phyloP scores from a whole-genome alignment of 2,329 filamentous ascomycete genomes.

The Hirsutella thompsonii region DNA sequence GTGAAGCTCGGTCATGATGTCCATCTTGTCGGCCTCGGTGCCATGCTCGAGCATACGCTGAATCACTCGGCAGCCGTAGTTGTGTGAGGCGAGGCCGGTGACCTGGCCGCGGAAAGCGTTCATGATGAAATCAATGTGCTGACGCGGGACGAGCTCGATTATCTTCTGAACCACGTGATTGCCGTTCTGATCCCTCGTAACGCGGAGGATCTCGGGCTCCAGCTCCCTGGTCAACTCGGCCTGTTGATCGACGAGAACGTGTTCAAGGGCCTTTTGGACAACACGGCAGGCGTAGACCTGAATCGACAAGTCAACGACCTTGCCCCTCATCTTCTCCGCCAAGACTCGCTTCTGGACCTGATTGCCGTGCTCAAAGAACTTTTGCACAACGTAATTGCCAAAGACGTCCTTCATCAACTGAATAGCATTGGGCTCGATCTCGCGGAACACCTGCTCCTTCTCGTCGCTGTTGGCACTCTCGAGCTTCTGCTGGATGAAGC shows the following conservation, averaged over 20 bases:
- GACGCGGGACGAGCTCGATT: conserved; percentile 64
- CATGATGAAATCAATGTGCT: conserved; percentile 78
- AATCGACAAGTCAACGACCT: conserved; percentile 64
- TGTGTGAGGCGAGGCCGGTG: conserved; percentile 59
- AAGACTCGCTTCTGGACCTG: conserved; percentile 84
- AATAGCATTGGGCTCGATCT: conserved; percentile 72
- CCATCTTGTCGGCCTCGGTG: conserved; percentile 54
- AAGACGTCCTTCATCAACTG: conserved; percentile 95
- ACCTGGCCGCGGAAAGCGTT: conserved; percentile 67
- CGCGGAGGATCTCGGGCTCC: conserved; percentile 58
- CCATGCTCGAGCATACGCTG: conserved; percentile 84
- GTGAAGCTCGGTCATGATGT: conserved; percentile 70
- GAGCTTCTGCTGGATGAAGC: conserved; percentile 89
- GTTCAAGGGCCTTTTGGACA: conserved; percentile 89
- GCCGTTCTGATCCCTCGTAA: conserved; percentile 79
- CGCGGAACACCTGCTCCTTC: conserved; percentile 79
- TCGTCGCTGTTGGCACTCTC: conserved; percentile 91
- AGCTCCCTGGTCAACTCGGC: conserved; percentile 72
- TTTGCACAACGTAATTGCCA: conserved; percentile 97
- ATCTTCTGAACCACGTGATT: conserved; percentile 97
- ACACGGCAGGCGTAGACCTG: conserved; percentile 94
- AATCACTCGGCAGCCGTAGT: conserved; percentile 84
- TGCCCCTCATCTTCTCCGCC: conserved; percentile 76
- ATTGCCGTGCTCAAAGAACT: conserved; percentile 92
- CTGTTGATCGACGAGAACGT: conserved; percentile 87